These are phyloP conservation scores for Arthrobotrys pseudoclavata DNA, from an alignment of 2,329 filamentous ascomycete species.

Conservation along the genomic window DNA sequence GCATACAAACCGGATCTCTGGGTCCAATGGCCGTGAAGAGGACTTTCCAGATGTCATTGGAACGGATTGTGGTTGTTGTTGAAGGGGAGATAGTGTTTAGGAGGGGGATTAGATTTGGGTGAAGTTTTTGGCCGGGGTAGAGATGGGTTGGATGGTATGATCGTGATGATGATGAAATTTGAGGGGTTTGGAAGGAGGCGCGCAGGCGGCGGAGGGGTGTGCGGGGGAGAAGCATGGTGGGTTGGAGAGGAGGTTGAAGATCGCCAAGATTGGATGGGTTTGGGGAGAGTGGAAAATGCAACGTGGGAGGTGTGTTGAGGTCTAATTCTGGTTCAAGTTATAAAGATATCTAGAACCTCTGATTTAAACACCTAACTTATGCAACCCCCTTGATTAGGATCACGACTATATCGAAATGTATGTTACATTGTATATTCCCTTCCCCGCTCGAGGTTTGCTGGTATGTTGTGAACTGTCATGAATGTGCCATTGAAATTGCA, in stretches of 20 bases:
- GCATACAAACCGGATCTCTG: conserved; percentile 57
- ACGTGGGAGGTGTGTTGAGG: neutral
- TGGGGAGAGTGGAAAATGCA: neutral
- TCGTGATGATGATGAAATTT: neutral
- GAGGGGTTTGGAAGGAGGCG: neutral
- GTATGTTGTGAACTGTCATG: too few relatives aligned
- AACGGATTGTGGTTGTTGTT: neutral
- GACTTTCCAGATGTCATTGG: conserved; percentile 45
- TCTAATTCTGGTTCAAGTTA: too few relatives aligned
- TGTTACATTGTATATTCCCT: too few relatives aligned
- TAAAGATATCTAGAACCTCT: too few relatives aligned
- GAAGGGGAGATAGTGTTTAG: conserved; percentile 13
- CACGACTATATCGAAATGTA: too few relatives aligned
- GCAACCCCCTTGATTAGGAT: too few relatives aligned
- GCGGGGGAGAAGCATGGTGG: conserved; percentile 33
- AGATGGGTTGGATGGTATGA: conserved; percentile 26
- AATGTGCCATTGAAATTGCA: too few relatives aligned
- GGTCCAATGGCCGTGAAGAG: conserved; percentile 41
- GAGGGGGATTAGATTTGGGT: conserved; percentile 40
- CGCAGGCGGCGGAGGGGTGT: conserved; percentile 24
- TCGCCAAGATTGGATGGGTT: neutral
- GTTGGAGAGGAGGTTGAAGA: neutral
- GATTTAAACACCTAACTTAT: too few relatives aligned
- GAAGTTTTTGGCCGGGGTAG: conserved; percentile 38
- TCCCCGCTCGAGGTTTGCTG: too few relatives aligned